Base-by-base conservation (phyloP, 1,139 yeast genomes). In the Arxiozyma heterogenica region DNA sequence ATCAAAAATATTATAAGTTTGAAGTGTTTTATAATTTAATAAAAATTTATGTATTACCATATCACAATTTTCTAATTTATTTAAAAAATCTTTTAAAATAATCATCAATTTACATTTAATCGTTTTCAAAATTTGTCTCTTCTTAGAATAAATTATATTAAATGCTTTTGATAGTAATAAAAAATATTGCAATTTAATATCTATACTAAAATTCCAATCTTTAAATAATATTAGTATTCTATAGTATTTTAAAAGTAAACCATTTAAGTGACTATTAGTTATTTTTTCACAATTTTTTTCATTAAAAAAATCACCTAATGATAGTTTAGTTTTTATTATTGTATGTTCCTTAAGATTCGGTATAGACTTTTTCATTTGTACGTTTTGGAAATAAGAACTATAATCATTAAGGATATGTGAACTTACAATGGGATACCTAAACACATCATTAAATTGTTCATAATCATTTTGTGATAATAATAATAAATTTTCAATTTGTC, bases 351-450 rank as follows among this genome's bases (percentile, higher is more conserved):
- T 56, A 44, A 60, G 58, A 52, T 63, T 57, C 53, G 61, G 21
- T n/a, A 62, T 56, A 0, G 67, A 63, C 47, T 58, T 54, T 49
- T 57, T 54, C 15, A 53, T 41, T 41, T 59, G 54, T 12, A 60
- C 49, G 9, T 58, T 48, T n/a, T 55, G 30, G 20, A 57, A 47
- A 50, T 53, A 48, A 41, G 57, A 47, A 44, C 53, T 51, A n/a
- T 54, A 52, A 41, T 60, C 63, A 44, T 60, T 60, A 22, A 67
- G 55, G 27, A 64, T 54, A 41, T 60, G 63, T 1, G 68, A 65
- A 1, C 68, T 61, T 5, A 66, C 58, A 9, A 68, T 61, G 8
- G 63, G 54, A 51, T 66, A 67, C 21, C 64, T 65, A 46, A 66
- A 63, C 47, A 65, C 69, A 44, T 68, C 70, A 6, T 56, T 47